Evolutionary conservation across 2,329 filamentous ascomycete genomes (phyloP), one percentile per base, ranked within the genome.

Genomic region (Cladosporium sp.): DNA sequence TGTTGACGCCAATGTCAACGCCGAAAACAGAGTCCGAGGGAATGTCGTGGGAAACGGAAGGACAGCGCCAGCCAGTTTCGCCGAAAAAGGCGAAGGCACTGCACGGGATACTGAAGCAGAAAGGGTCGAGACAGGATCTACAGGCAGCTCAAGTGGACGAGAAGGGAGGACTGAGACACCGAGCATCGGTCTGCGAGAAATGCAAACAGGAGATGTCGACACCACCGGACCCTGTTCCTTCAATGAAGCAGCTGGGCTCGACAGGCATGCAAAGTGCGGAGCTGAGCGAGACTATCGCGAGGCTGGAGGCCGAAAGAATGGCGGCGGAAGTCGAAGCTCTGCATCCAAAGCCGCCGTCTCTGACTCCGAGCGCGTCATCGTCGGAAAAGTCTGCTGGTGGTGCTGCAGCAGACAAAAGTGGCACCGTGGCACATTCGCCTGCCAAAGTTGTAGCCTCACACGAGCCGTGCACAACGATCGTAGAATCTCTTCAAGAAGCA

Each of bases 1-100:
- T 49, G 28, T n/a, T 34, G 18, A 52, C 49, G 42, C 49, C 42
- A 16, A 40, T 35, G 41, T 19, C 28, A 9, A 52, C 49, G 9
- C 49, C 41, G 9, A 43, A 9, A 7, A 32, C 10, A 32, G 43
- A 45, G 19, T 9, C 22, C 9, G 49, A 43, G 33, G 43, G 34
- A 2, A 44, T 44, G 41, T 38, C 43, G 14, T 44, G 42, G 41
- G 49, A 45, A 33, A 52, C 49, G 5, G 41, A n/a, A 32, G 8
- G 10, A 9, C 18, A 9, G 46, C 44, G 11, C 9, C 43, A 14
- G 16, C 35, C n/a, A 4, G 2, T 14, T 2, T 9, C 35, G 2
- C 35, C 35, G n/a, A 13, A 38, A 8, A 13, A 14, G 13, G 13
- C 35, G 5, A 38, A 14, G 8, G 16, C n/a, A 9, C 3, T 38